Base-by-base conservation (phyloP, 2,329 filamentous ascomycete species). In the Paraconiothyrium sp. region DNA sequence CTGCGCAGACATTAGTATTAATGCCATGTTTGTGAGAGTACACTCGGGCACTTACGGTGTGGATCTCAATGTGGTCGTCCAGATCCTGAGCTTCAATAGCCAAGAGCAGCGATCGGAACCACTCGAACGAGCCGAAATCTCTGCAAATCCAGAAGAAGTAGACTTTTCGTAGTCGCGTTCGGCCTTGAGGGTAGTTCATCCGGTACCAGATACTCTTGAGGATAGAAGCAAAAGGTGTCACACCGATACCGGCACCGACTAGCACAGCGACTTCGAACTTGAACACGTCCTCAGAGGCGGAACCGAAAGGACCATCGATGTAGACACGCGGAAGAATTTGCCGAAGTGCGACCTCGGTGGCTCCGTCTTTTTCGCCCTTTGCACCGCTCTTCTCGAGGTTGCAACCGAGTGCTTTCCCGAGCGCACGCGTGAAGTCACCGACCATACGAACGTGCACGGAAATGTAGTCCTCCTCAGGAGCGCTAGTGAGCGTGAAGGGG, bases 81-180 rank as follows among this genome's bases (percentile, higher is more conserved):
- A 92, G 84, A 80, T 96, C 92, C 81, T 95, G 92, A 0, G 91
- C 90, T 80, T 95, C 92, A 71, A 96, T 94, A 58, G 92, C 92
- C 65, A 93, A 85, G 16, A 96, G 86, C 62, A 96, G 82, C 30
- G 91, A 94, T 54, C 92, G 86, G 85, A 95, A 95, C 92, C 92
- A 96, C 83, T 95, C 92, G 72, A 95, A 94, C 0, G 90, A 93
- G 37, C 90, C 92, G 73, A 94, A 94, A 79, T 95, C 92, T 78
- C 92, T 86, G 84, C 92, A 94, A 65, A 95, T 89, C 92, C 92
- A 95, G 86, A 95, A 93, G 83, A 95, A 95, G 83, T 95, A 96
- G 27, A 96, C 92, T 79, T 95, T 96, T 73, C 89, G 86, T 47
- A 96, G 84, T 4, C 91, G 85, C 2, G 91, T 94, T 81, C 90